Evolutionary conservation across 306 rosid species (phyloP).

Genomic region (Rosa rugosa): DNA sequence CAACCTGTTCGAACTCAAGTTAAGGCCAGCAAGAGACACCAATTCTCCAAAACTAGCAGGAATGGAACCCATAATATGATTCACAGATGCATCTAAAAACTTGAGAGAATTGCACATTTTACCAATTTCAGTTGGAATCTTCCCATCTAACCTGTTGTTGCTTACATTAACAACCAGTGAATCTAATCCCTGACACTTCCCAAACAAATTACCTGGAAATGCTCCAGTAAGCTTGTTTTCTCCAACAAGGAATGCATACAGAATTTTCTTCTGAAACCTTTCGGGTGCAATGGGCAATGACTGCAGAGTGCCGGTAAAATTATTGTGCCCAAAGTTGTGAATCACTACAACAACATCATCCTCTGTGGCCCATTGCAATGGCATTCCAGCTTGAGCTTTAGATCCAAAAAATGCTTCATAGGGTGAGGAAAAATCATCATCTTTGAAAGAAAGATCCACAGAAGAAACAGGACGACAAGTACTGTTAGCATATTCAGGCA

Average conservation of each 20-base stretch:
- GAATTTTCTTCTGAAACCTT: constrained; percentile 42
- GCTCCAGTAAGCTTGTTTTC: constrained; percentile 62
- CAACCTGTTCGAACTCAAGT: constrained; percentile 68
- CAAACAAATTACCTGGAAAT: constrained; percentile 61
- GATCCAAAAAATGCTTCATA: constrained; percentile 53
- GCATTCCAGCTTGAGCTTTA: constrained; percentile 34
- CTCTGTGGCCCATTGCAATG: constrained; percentile 29
- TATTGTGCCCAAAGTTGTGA: constrained; percentile 76
- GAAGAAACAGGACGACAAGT: constrained; percentile 38
- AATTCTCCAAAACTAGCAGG: constrained; percentile 47
- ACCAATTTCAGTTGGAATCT: constrained; percentile 52
- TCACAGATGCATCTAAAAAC: constrained; percentile 70
- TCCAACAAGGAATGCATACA: constrained; percentile 58
- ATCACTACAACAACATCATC: constrained; percentile 35
- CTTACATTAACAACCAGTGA: constrained; percentile 68
- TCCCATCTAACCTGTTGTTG: constrained; percentile 56
- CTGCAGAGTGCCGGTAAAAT: constrained; percentile 47
- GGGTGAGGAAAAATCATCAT: constrained; percentile 21
- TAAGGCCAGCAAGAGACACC: constrained; percentile 58
- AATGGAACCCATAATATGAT: constrained; percentile 56
- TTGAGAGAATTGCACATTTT: constrained; percentile 57
- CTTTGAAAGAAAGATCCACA: constrained; percentile 26
- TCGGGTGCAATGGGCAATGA: constrained; percentile 60
- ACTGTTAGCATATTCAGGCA: constrained; percentile 45
- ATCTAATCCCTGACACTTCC: constrained; percentile 56